phyloP scores from a whole-genome alignment of 176 grass and related monocot genomes.

The Lolium perenne region DNA sequence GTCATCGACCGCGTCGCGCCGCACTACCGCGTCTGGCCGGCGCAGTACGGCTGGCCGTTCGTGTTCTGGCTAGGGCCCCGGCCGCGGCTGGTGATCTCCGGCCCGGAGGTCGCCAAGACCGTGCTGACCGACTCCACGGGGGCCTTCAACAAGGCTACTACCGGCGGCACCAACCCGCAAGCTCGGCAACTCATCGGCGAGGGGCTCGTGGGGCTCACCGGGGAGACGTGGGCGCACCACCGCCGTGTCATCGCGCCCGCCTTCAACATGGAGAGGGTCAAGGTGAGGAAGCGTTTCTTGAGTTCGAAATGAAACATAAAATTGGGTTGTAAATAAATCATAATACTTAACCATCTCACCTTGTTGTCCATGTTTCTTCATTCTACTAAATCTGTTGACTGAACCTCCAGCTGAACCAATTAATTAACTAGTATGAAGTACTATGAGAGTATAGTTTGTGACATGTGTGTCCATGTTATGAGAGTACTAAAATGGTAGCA shows the following conservation, averaged over 20 bases:
- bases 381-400: no score
- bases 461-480: no score
- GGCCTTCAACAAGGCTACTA: constrained; percentile 45
- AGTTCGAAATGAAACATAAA: not conserved
- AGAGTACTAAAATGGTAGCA: no score
- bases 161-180: constrained; percentile 47
- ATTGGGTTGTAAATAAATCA: not conserved
- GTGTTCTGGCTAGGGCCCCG: constrained; percentile 69
- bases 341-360: no score
- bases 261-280: constrained; percentile 84
- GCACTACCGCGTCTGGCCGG: constrained; percentile 61
- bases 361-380: no score
- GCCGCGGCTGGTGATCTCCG: constrained; percentile 63
- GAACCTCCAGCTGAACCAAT: no score
- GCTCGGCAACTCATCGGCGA: constrained; percentile 65
- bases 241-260: constrained; percentile 72
- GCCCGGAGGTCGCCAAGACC: constrained; percentile 54
- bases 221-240: constrained; percentile 67
- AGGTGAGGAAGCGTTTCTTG: constrained; percentile 36
- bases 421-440: no score
- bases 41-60: constrained; percentile 60
- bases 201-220: constrained; percentile 61
- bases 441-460: no score
- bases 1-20: constrained; percentile 60
- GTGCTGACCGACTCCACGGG: constrained; percentile 61